Evolutionary conservation across 202 grass and related monocot genomes (phyloP), one percentile per base, ranked within the genome.

Genomic region (Brachypodium distachyon): DNA sequence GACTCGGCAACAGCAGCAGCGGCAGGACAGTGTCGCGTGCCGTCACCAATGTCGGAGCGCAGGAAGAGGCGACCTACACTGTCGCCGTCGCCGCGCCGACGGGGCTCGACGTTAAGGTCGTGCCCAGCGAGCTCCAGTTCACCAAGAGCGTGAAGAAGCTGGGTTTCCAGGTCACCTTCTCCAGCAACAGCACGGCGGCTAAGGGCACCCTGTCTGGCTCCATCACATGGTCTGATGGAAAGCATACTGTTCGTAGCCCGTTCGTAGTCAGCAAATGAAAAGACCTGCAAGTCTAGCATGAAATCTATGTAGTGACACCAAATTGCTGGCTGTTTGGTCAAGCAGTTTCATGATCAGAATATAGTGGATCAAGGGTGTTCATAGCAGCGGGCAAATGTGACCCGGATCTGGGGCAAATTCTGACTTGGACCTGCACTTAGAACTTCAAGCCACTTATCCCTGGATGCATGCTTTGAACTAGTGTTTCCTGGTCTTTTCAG

Each of bases 191-290:
- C 33, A 66, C 79, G 31, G n/a, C 81, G 1, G 38, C n/a, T 7
- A 79, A 91, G 74, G 77, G 39, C 12, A 61, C 82, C 48, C 36
- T 91, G 17, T 86, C 77, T 25, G 94, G 94, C 3, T 91, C 88
- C 32, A 82, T 97, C 18, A 90, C 83, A 26, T 97, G 91, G 94
- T 93, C 94, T 0, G 94, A 97, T 80, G 94, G 91, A 17, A 87
- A 84, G 16, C 88, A 93, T 38, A 67, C 36, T 51, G 91, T 97
- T 26, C 87, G 82, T 77, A 93, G 91, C 84, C 81, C 91, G 12
- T 92, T 97, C 58, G 86, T 72, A 22, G 55, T 93, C 31, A 65
- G 48, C 37, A 58, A 6, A 40, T 72, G 57, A 83, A 59, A 44
- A 4, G 3, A 28, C 39, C 7, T 36, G 19, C 7, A 32, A 12